Evolutionary conservation across 192 early-diverging fungal species (phyloP).

Genomic region (Ambispora gerdemannii): DNA sequence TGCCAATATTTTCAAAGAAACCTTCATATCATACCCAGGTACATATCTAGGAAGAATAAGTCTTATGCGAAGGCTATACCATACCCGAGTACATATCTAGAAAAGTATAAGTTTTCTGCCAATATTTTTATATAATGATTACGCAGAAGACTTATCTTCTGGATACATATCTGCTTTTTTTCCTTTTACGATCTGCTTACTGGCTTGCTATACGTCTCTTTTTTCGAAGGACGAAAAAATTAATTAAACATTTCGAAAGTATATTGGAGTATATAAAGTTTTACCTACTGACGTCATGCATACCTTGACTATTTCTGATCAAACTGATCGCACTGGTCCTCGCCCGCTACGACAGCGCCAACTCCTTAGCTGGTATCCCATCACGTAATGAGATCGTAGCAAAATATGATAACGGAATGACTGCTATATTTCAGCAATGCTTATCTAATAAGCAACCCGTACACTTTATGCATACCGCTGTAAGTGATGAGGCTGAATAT

Average conservation of each 20-base stretch:
- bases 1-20: not conserved
- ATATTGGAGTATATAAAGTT: too few species aligned
- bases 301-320: not conserved
- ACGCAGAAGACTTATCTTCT: too few species aligned
- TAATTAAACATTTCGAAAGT: too few species aligned
- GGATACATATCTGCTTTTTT: not conserved
- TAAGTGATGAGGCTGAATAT: conserved; percentile 26
- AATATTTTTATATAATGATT: too few species aligned
- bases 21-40: not conserved
- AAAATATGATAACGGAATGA: conserved; percentile 11
- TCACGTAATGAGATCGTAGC: not conserved
- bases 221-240: too few species aligned
- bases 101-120: too few species aligned
- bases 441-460: not conserved
- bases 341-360: too few species aligned
- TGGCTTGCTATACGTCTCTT: not conserved
- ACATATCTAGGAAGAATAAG: too few species aligned
- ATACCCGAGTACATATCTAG: too few species aligned
- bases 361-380: not conserved
- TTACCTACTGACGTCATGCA: too few species aligned
- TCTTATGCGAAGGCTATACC: not conserved
- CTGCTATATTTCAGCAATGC: conserved; percentile 12
- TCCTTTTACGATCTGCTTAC: not conserved
- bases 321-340: too few species aligned
- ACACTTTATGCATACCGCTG: conserved; percentile 3